Percentiles rank a stretch among this genome's conserved stretches.
These are phyloP conservation scores for Trypanosoma brucei DNA, from an alignment of 208 protist species.

Conservation along the genomic window DNA sequence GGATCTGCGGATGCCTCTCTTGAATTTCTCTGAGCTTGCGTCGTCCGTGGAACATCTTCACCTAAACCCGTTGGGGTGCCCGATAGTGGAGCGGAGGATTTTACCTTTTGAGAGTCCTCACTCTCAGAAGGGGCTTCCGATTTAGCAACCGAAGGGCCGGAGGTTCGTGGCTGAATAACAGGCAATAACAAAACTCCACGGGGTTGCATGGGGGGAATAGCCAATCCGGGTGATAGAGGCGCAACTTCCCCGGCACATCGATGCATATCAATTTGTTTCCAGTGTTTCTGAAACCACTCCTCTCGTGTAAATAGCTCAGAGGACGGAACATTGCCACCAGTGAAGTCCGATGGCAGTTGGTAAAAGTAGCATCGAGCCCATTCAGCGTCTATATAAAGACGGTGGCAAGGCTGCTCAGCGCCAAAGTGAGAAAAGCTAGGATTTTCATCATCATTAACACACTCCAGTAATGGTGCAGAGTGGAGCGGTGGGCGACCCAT, in stretches of 20 bases:
- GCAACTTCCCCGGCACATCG: not conserved
- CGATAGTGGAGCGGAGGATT: too few species aligned
- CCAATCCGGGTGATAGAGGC: constrained; percentile 1
- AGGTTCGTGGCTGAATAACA: too few species aligned
- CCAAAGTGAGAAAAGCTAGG: constrained; percentile 66
- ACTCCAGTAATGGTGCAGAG: constrained; percentile 74
- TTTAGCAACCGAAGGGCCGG: too few species aligned
- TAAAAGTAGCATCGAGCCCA: constrained; percentile 75
- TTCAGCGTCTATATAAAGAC: constrained; percentile 64
- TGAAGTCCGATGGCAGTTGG: constrained; percentile 36
- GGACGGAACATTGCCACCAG: constrained; percentile 26
- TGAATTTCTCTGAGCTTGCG: too few species aligned
- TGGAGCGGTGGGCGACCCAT: constrained; percentile 83
- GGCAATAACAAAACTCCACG: too few species aligned
- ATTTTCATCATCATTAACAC: constrained; percentile 54
- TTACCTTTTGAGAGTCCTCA: too few species aligned
- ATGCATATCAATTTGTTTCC: not conserved
- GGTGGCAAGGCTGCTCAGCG: constrained; percentile 2
- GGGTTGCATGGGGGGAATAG: constrained; percentile 2
- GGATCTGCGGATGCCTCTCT: too few species aligned
- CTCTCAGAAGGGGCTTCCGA: too few species aligned
- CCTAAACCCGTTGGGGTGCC: too few species aligned
- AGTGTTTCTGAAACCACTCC: constrained; percentile 43
- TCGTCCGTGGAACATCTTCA: too few species aligned
- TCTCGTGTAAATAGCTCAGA: constrained; percentile 74